Base-by-base conservation (phyloP, 371 early-diverging fungal species). In the Rhizopus delemar region DNA sequence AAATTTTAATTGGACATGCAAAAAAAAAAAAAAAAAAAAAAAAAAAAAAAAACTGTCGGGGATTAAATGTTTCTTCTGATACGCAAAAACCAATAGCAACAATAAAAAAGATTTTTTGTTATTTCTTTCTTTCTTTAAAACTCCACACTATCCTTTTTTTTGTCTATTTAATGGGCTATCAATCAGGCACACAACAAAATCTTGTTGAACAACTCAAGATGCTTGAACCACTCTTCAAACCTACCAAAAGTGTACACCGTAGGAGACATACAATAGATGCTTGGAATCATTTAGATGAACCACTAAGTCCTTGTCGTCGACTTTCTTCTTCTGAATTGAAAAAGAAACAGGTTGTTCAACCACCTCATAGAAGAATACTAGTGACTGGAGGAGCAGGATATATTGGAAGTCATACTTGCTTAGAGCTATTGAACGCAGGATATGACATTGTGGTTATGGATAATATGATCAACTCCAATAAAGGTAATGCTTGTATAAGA, bases 331-430 rank as follows among this genome's bases (percentile, higher is more conserved):
- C 41, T 2, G 46, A 22, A 12, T 33, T 35, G 15, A 35, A 53
- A 11, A 65, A 60, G 16, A 65, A 65, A 22, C 22, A 22, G 2
- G 53, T 13, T 3, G 62, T 61, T 3, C 61, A 61, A 22, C 54
- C 58, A 49, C 66, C 66, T n/a, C 56, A 59, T 7, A 69, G 86
- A 41, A 64, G 70, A 32, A 71, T 94, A 50, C 83, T 95, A 46
- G 93, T 95, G 52, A 93, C 93, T 15, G 95, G 95, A 9, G 95
- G 94, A 16, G 90, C 92, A 63, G 95, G 95, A 4, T 95, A 91
- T 68, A 93, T 95, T 59, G 95, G 95, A 29, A 90, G 91, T 31
- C 94, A 94, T 80, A 93, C 93, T 0, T 90, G 90, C 29, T 66
- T 93, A 29, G 91, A 91, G 61, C 82, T 95, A 7, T 65, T 93